phyloP scores from a whole-genome alignment of 2,329 filamentous ascomycete species.

The Volutella citrinella region DNA sequence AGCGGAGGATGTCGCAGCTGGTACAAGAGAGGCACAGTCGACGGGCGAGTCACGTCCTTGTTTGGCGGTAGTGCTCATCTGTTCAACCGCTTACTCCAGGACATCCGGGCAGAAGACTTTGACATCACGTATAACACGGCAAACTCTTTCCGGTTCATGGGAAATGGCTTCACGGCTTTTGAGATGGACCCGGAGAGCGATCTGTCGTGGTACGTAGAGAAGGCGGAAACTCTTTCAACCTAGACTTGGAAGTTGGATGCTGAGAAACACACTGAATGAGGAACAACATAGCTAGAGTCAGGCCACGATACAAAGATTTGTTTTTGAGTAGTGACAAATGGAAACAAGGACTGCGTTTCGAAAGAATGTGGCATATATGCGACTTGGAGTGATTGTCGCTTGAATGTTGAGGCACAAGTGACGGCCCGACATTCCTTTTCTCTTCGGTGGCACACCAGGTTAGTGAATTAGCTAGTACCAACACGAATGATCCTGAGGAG shows the following conservation, averaged over 20 bases:
- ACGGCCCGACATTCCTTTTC: too few relatives aligned
- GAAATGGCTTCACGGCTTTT: constrained; percentile 19
- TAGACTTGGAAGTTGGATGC: neutral
- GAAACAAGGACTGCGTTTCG: too few relatives aligned
- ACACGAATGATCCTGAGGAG: too few relatives aligned
- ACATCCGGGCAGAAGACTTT: constrained; percentile 20
- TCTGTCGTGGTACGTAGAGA: constrained; percentile 20
- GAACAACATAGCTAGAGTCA: too few relatives aligned
- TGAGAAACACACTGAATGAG: neutral
- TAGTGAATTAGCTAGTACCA: too few relatives aligned
- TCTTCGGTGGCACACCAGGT: too few relatives aligned
- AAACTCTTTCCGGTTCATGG: constrained; percentile 21
- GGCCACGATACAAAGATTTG: too few relatives aligned
- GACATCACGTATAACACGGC: constrained; percentile 17
- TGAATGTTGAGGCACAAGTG: too few relatives aligned
- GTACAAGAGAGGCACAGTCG: constrained; percentile 17
- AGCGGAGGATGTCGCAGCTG: constrained; percentile 19
- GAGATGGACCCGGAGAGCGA: constrained; percentile 21
- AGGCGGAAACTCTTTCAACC: constrained; percentile 12
- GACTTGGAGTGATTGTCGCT: too few relatives aligned
- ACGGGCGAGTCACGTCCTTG: constrained; percentile 17
- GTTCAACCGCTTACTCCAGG: constrained; percentile 18
- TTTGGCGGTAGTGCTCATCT: constrained; percentile 21
- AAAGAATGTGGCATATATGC: too few relatives aligned
- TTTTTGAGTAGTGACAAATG: too few relatives aligned